Conservation (phyloP, 1,284 basidiomycete genomes). For the Melampsora americana region DNA sequence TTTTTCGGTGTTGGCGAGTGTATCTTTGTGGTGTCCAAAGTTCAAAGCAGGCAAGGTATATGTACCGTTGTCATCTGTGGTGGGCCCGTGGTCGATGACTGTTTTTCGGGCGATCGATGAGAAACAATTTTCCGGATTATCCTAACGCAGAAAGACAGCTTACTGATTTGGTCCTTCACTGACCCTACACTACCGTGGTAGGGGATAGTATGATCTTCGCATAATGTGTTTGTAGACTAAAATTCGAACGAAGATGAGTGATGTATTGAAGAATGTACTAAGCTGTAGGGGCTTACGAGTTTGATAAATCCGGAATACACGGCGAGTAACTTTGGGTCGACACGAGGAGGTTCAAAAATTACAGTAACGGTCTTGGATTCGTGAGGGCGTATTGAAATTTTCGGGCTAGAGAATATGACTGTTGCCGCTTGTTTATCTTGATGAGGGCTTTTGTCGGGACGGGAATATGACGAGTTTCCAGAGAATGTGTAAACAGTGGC, state of each 20-base stretch:
- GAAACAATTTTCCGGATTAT: too few species aligned
- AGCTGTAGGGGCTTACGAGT: slow-evolving; percentile 1
- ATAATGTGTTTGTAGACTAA: slow-evolving; percentile 4
- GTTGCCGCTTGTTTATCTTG: slow-evolving; percentile 7
- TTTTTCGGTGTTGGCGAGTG: neutral
- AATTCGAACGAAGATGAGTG: neutral
- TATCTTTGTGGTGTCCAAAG: neutral
- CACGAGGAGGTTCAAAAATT: slow-evolving; percentile 10
- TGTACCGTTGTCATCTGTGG: neutral
- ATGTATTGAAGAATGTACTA: neutral
- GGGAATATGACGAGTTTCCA: neutral
- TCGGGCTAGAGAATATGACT: neutral
- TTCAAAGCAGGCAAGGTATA: neutral
- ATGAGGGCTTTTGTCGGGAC: slow-evolving; percentile 9
- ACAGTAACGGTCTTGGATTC: slow-evolving; percentile 10
- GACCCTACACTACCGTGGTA: slow-evolving; percentile 36
- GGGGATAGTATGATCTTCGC: slow-evolving; percentile 30
- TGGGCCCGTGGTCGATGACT: neutral
- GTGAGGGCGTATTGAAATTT: slow-evolving; percentile 11
- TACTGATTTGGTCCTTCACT: slow-evolving; percentile 19
- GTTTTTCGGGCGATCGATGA: neutral
- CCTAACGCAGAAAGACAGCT: neutral
- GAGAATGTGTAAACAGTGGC: slow-evolving; percentile 21
- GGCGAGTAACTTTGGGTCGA: slow-evolving; percentile 9
- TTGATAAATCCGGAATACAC: slow-evolving; percentile 43